Evolutionary conservation across 2,329 filamentous ascomycete species (phyloP).

Genomic region (Fusarium tricinctum): DNA sequence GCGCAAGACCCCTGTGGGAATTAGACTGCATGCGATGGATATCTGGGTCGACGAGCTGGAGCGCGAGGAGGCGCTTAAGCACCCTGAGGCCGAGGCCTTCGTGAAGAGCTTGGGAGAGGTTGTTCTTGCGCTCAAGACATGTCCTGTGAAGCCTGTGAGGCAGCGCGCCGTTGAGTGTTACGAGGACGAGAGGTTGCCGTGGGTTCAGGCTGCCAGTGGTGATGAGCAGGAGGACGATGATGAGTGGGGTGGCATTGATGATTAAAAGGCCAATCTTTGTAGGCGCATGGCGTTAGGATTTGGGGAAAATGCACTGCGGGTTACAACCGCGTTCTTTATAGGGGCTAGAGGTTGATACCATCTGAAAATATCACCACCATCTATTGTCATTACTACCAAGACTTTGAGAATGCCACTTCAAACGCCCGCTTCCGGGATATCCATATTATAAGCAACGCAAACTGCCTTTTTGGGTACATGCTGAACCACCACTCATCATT

Average conservation of each 20-base stretch:
- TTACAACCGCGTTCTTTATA: conserved; percentile 24
- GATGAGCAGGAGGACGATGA: conserved; percentile 58
- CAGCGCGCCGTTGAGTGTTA: conserved; percentile 77
- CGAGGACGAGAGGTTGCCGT: conserved; percentile 79
- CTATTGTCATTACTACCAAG: conserved; percentile 32
- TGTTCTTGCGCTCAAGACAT: conserved; percentile 69
- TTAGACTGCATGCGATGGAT: conserved; percentile 89
- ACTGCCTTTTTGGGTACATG: conserved; percentile 2
- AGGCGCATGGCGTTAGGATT: conserved; percentile 49
- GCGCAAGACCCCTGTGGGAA: conserved; percentile 80
- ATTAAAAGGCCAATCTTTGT: conserved; percentile 58
- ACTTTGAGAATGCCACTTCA: conserved; percentile 27
- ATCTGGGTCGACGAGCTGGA: conserved; percentile 93
- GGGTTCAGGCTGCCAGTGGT: conserved; percentile 59
- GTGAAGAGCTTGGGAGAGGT: conserved; percentile 67
- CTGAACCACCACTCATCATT: conserved; percentile 9
- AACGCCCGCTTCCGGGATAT: conserved; percentile 40
- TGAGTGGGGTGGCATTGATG: conserved; percentile 77
- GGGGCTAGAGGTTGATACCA: conserved; percentile 46
- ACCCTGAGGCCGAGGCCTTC: conserved; percentile 60
- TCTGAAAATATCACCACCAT: conserved; percentile 39
- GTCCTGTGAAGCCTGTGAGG: conserved; percentile 79
- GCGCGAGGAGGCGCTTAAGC: conserved; percentile 70
- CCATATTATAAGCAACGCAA: conserved; percentile 33
- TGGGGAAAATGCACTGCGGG: conserved; percentile 36